phyloP scores from a whole-genome alignment of 2,329 filamentous ascomycete genomes.

The Huntiella omanensis region DNA sequence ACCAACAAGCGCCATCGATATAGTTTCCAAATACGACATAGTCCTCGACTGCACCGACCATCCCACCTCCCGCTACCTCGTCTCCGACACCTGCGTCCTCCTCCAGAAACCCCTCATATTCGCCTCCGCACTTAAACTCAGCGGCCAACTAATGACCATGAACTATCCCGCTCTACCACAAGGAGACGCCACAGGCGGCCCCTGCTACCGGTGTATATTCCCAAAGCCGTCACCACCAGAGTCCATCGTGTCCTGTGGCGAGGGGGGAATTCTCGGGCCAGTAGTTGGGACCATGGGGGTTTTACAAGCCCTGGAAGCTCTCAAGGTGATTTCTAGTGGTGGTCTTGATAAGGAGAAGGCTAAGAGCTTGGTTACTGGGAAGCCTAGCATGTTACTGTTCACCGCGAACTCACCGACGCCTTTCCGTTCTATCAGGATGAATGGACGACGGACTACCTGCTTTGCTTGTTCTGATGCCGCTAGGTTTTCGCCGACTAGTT shows the following conservation, averaged over 20 bases:
- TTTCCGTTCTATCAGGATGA: conserved; percentile 62
- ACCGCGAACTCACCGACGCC: conserved; percentile 23
- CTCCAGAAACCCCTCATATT: conserved; percentile 65
- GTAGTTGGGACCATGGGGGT: conserved; percentile 90
- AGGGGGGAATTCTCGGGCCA: conserved; percentile 80
- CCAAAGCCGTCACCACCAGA: conserved; percentile 70
- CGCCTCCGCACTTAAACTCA: conserved; percentile 71
- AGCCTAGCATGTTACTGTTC: conserved; percentile 26
- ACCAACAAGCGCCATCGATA: conserved; percentile 44
- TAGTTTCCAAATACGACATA: conserved; percentile 56
- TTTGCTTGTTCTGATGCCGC: conserved; percentile 52
- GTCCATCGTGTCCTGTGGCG: conserved; percentile 69
- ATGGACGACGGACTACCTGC: conserved; percentile 49
- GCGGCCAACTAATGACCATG: conserved; percentile 76
- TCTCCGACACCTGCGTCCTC: conserved; percentile 76
- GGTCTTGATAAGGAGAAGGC: conserved; percentile 7
- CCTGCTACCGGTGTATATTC: conserved; percentile 90
- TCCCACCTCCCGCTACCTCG: conserved; percentile 75
- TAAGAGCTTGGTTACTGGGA: background rate
- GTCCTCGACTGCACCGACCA: conserved; percentile 93
- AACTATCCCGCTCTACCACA: conserved; percentile 55
- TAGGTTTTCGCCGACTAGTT: conserved; percentile 39
- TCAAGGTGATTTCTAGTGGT: conserved; percentile 50
- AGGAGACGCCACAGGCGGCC: conserved; percentile 41
- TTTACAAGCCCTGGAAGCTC: conserved; percentile 71